Evolutionary conservation across 2,329 filamentous ascomycete species (phyloP), one percentile per base, ranked within the genome.

Genomic region (Sphaerulina vaccinii): DNA sequence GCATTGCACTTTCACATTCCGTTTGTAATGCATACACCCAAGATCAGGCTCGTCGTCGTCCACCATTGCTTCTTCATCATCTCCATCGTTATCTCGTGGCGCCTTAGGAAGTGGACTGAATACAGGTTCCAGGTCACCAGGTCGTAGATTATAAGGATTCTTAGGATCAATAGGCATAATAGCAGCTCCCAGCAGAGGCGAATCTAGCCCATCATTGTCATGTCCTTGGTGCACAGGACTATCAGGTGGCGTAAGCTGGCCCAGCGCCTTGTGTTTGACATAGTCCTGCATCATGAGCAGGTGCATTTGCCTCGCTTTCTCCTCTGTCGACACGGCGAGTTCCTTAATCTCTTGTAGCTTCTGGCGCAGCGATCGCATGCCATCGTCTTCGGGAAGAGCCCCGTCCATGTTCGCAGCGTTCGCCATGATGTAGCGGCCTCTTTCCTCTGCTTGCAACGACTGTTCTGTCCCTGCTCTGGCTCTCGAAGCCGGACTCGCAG

Each of bases 1-100:
- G 70, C 93, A 99, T 72, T 99, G 91, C 27, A 97, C 75, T 70
- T 97, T 97, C 62, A 99, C 90, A 63, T 97, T 97, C 58, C 93
- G 84, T 66, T 88, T 89, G 70, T 99, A 99, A 71, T 99, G 93
- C 63, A 86, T 79, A 69, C 93, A 99, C 0, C 93, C 93, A 4
- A 96, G 73, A 23, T 77, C 73, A 2, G 66, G 58, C 35, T 79
- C 76, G 8, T 61, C 61, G 9, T 56, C 55, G n/a, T 55, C 43
- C 19, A 38, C 21, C 10, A 56, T 50, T 2, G 41, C 50, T 37
- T 77, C 76, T 3, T 73, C 71, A 23, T 70, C 66, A n/a, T 66
- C 60, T 40, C 72, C 72, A 24, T 79, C 75, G 2, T 56, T 29
- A 45, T 66, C 58, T 16, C 43, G 53, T 8, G 58, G 56, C 8